phyloP scores from a whole-genome alignment of 129 eudicot species.

The Glebionis coronaria region DNA sequence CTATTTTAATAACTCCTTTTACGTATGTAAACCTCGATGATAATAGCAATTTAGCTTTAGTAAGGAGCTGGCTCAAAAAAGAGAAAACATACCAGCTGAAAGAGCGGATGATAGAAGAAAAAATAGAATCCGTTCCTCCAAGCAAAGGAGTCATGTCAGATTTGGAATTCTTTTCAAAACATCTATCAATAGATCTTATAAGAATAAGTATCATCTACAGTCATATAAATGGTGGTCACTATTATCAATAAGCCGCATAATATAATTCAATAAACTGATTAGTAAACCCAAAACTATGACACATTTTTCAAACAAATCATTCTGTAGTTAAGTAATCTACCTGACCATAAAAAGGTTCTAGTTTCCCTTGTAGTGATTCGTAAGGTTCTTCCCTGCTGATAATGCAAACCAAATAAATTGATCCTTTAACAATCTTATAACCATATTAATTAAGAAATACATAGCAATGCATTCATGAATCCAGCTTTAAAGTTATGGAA shows the following conservation, averaged over 20 bases:
- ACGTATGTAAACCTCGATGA: no score
- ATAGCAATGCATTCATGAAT: no score
- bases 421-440: slow-evolving; percentile 98
- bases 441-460: no score
- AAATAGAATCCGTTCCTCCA: slow-evolving; percentile 91
- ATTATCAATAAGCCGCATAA: neutral
- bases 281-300: neutral
- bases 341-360: slow-evolving; percentile 92
- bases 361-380: slow-evolving; percentile 79
- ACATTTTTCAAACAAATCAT: slow-evolving; percentile 7
- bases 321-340: slow-evolving; percentile 30
- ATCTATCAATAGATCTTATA: slow-evolving; percentile 86
- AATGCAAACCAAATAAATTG: slow-evolving; percentile 94
- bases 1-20: no score
- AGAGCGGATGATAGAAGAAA: slow-evolving; percentile 93
- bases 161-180: slow-evolving; percentile 93
- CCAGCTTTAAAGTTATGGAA: no score
- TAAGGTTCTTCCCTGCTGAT: slow-evolving; percentile 96
- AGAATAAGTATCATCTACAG: slow-evolving; percentile 96
- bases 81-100: slow-evolving; percentile 71
- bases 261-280: neutral
- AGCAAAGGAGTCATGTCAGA: slow-evolving; percentile 99
- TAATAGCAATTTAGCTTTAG: no score
- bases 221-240: neutral
- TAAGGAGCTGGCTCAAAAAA: neutral